A percentile compares a stretch with the other conserved stretches of the same genome.
Evolutionary conservation across 176 grass and related monocot genomes (phyloP).

Genomic region (barley (Hordeum vulgare)): MorexV3_pseudomolecules_assembly NC_058521.1:515791604-515792103

Average conservation of each 20-base stretch:
- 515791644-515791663: background rate
- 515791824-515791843: background rate
- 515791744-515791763: background rate
- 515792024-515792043: background rate
- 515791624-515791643: background rate
- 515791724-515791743: background rate
- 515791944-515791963: background rate
- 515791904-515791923: background rate
- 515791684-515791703: constrained; percentile 7
- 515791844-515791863: background rate
- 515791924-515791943: background rate
- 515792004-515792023: background rate
- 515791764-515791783: background rate
- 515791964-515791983: background rate
- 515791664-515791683: background rate
- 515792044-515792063: background rate
- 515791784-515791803: background rate
- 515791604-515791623: constrained; percentile 1
- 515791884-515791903: background rate
- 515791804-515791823: background rate
- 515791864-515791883: background rate
- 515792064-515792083: background rate
- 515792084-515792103: background rate
- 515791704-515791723: background rate
- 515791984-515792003: background rate